phyloP scores from a whole-genome alignment of 768 basidiomycete genomes.

The Mycena amicta region DNA sequence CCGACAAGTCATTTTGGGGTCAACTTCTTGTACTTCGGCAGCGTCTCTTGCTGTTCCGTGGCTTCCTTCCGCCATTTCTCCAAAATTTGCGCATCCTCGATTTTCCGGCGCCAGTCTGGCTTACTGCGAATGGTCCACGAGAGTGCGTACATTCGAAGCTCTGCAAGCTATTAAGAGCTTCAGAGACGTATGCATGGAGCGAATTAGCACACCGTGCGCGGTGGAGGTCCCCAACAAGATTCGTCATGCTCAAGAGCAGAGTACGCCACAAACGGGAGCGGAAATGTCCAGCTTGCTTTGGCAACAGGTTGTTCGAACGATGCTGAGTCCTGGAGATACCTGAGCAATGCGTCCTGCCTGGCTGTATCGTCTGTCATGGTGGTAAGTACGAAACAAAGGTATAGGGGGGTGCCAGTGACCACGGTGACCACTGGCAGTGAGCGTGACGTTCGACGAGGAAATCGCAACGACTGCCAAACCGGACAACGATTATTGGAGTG shows the following conservation, averaged over 20 bases:
- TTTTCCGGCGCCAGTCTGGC: conserved; percentile 19
- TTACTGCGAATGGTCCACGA: conserved; percentile 23
- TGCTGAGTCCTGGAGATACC: neutral
- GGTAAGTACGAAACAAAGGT: no score
- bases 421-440: no score
- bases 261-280: conserved; percentile 1
- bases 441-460: no score
- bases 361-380: no score
- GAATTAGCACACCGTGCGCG: conserved; percentile 8
- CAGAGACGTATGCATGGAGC: neutral
- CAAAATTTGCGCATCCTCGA: conserved; percentile 7
- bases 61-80: conserved; percentile 23
- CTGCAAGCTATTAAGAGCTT: conserved; percentile 9
- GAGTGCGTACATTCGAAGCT: conserved; percentile 20
- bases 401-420: no score
- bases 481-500: no score
- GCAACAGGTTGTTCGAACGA: neutral
- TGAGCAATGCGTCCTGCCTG: no score
- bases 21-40: neutral
- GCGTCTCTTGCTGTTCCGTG: conserved; percentile 4
- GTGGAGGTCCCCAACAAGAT: conserved; percentile 8
- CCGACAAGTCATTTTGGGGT: conserved; percentile 19
- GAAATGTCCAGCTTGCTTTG: conserved; percentile 12
- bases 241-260: neutral
- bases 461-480: no score